A percentile compares a stretch with the other conserved stretches of the same genome.
Conservation (phyloP, 2,329 filamentous ascomycete genomes). For the Pseudophaeomoniella oleicola region DNA sequence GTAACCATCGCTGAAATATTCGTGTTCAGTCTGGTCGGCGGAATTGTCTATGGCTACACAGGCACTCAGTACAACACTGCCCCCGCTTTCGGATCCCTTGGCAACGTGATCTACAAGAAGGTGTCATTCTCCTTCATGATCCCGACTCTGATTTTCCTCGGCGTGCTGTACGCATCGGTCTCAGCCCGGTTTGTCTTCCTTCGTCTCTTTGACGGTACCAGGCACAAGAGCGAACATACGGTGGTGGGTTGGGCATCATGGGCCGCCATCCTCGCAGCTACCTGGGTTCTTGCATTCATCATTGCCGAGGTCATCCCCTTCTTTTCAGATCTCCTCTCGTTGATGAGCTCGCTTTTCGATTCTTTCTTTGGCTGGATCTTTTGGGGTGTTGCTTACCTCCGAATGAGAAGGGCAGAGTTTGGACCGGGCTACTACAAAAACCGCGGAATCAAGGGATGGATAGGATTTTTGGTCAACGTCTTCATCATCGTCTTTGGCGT, state of each 20-base stretch:
- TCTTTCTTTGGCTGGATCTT: slow-evolving; percentile 78
- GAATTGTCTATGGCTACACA: slow-evolving; percentile 52
- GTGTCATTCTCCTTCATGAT: slow-evolving; percentile 91
- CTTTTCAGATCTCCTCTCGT: slow-evolving; percentile 55
- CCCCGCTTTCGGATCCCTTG: slow-evolving; percentile 74
- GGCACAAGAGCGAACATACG: slow-evolving; percentile 70
- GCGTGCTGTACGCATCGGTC: slow-evolving; percentile 80
- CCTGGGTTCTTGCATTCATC: slow-evolving; percentile 82
- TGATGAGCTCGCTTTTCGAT: slow-evolving; percentile 63
- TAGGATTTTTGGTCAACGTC: slow-evolving; percentile 46
- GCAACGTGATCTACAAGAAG: slow-evolving; percentile 65
- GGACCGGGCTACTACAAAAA: slow-evolving; percentile 24
- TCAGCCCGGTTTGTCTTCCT: slow-evolving; percentile 87
- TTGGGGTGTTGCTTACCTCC: slow-evolving; percentile 38
- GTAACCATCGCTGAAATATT: slow-evolving; percentile 81
- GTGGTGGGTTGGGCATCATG: slow-evolving; percentile 67
- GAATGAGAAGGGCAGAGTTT: slow-evolving; percentile 26
- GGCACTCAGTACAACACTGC: slow-evolving; percentile 80
- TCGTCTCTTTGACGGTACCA: slow-evolving; percentile 65
- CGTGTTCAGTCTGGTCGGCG: slow-evolving; percentile 69
- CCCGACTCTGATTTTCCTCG: slow-evolving; percentile 82
- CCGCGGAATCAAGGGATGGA: slow-evolving; percentile 27
- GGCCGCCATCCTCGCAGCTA: slow-evolving; percentile 52
- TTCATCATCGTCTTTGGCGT: slow-evolving; percentile 59
- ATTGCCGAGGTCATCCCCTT: slow-evolving; percentile 90